These are phyloP conservation scores for Pestalotiopsis sp. DNA, from an alignment of 2,329 filamentous ascomycete genomes.

Conservation along the genomic window DNA sequence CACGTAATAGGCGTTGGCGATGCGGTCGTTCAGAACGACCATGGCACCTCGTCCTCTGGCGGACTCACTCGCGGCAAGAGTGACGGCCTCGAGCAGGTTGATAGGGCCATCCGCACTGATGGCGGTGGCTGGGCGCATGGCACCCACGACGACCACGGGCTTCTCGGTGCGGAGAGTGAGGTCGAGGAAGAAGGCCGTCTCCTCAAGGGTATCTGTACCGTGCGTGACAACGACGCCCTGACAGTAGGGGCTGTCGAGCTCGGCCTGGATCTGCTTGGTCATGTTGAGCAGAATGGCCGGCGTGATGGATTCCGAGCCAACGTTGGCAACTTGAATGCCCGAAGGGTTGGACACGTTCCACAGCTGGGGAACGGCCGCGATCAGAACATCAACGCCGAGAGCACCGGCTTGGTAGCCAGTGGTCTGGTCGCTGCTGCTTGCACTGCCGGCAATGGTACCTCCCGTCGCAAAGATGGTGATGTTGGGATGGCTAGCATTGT, in stretches of 20 bases:
- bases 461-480: conserved; percentile 58
- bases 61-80: conserved; percentile 47
- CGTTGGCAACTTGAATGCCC: conserved; percentile 52
- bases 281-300: conserved; percentile 47
- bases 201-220: conserved; percentile 65
- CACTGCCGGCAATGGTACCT: conserved; percentile 59
- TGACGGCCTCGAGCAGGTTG: conserved; percentile 62
- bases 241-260: conserved; percentile 41
- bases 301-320: conserved; percentile 48
- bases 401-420: conserved; percentile 42
- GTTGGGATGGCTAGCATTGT: conserved; percentile 40
- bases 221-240: conserved; percentile 61
- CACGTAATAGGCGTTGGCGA: conserved; percentile 56
- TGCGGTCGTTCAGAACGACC: conserved; percentile 63
- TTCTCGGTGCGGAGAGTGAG: conserved; percentile 56
- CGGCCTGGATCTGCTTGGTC: conserved; percentile 46
- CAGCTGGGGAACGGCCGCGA: conserved; percentile 55
- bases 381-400: conserved; percentile 49
- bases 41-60: conserved; percentile 55
- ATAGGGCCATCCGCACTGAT: conserved; percentile 63
- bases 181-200: conserved; percentile 64
- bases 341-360: conserved; percentile 54
- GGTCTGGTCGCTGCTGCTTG: conserved; percentile 45
- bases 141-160: conserved; percentile 59
- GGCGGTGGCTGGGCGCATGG: conserved; percentile 64